Base-by-base conservation (phyloP, 2,329 filamentous ascomycete genomes). In the Leptographium radiaticola region DNA sequence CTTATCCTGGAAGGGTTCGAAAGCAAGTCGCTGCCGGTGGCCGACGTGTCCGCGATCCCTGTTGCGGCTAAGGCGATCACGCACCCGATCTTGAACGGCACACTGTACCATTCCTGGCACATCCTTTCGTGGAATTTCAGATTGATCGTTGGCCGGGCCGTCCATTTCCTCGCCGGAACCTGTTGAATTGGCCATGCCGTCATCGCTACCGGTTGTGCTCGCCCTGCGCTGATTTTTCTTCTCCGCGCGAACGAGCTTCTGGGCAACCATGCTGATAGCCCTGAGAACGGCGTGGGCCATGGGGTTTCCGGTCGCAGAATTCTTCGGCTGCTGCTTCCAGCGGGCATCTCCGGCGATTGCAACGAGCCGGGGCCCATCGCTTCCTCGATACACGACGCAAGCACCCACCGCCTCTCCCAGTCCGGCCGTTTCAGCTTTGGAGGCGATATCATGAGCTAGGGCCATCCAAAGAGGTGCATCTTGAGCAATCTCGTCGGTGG, bases 241-340 rank as follows among this genome's bases (percentile, higher is more conserved):
- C 60, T 81, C 78, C 45, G 77, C 72, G 40, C 77, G 72, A 39
- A 81, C 79, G 12, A 82, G 70, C 63, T 81, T 82, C 62, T 81
- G 78, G 4, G 86, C 87, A 54, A 93, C 84, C 81, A 93, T 89
- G 64, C 84, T 88, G 63, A 93, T 87, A 53, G 84, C 87, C 58
- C 88, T 78, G 65, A 91, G 79, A 8, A 86, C 83, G 20, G 85
- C 80, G 64, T 94, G 88, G 31, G 82, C 85, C 76, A 90, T 84
- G 43, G 84, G 80, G 63, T 93, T 91, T 60, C 83, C 84, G 9
- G 74, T 74, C 38, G 70, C 49, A 6, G 71, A 67, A 30, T 65
- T 64, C 56, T 66, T 67, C 53, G 66, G 74, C 69, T 78, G 75
- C 44, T 75, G 71, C 61, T 78, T 70, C 79, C 83, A 86, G 60